Evolutionary conservation across 805 yeast genomes (phyloP).

Genomic region (Candida piceae): DNA sequence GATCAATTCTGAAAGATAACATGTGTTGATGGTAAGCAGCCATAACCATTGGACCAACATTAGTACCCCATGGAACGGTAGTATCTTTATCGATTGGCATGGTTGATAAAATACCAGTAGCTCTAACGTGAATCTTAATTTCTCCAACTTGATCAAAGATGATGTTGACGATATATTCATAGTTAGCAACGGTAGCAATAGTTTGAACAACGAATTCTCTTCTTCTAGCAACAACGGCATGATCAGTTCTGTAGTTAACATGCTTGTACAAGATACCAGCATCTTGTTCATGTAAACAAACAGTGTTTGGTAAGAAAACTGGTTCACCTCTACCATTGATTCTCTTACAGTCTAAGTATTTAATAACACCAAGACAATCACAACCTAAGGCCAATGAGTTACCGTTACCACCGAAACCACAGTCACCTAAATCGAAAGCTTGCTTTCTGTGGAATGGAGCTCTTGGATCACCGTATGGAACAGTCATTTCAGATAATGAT

Average conservation of each 20-base stretch:
- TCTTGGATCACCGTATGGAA: conserved; percentile 83
- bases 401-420: conserved; percentile 74
- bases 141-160: conserved; percentile 76
- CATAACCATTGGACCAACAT: conserved; percentile 73
- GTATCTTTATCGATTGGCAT: conserved; percentile 72
- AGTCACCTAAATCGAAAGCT: conserved; percentile 82
- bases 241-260: conserved; percentile 68
- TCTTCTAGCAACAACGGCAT: conserved; percentile 70
- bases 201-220: conserved; percentile 77
- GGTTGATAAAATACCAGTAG: conserved; percentile 82
- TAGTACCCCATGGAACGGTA: conserved; percentile 68
- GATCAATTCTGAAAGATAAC: conserved; percentile 73
- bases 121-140: conserved; percentile 72
- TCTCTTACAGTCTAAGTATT: conserved; percentile 62
- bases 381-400: conserved; percentile 69
- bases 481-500: conserved; percentile 79
- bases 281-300: conserved; percentile 79
- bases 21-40: conserved; percentile 85
- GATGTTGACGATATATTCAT: conserved; percentile 70
- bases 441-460: conserved; percentile 81
- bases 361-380: conserved; percentile 77
- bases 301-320: conserved; percentile 56
- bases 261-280: conserved; percentile 75
- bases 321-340: conserved; percentile 58
- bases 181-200: conserved; percentile 80